phyloP scores from a whole-genome alignment of 257 asterid genomes.

The Verbascum thapsus region DNA sequence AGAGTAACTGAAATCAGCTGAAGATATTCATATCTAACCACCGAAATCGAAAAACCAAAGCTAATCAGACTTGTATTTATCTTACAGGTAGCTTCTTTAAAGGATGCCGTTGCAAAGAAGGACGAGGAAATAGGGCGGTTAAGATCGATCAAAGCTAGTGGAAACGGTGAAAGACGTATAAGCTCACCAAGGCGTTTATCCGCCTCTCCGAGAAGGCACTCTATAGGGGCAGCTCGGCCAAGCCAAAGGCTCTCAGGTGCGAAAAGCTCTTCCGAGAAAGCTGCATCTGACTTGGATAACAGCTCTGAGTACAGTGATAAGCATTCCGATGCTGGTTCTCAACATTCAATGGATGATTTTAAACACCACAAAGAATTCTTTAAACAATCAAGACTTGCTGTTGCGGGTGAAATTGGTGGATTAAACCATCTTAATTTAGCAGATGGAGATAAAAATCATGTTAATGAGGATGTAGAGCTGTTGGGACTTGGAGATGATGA shows the following conservation, averaged over 20 bases:
- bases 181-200: slow-evolving; percentile 54
- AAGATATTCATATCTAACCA: too few species aligned
- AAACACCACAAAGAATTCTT: slow-evolving; percentile 79
- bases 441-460: slow-evolving; percentile 42
- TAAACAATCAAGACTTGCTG: slow-evolving; percentile 71
- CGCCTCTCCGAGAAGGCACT: slow-evolving; percentile 66
- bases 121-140: slow-evolving; percentile 78
- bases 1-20: too few species aligned
- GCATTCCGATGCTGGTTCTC: slow-evolving; percentile 89
- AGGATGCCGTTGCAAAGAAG: slow-evolving; percentile 66
- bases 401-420: slow-evolving; percentile 40
- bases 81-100: slow-evolving; percentile 72
- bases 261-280: slow-evolving; percentile 53
- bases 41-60: too few species aligned
- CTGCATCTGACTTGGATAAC: slow-evolving; percentile 67
- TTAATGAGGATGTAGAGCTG: slow-evolving; percentile 66
- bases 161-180: slow-evolving; percentile 51
- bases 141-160: slow-evolving; percentile 45
- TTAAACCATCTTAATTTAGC: slow-evolving; percentile 38
- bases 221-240: slow-evolving; percentile 45
- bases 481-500: slow-evolving; percentile 79
- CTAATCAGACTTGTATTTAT: slow-evolving; percentile 20
- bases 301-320: slow-evolving; percentile 84
- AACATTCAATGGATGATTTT: slow-evolving; percentile 71
- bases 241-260: slow-evolving; percentile 42